Evolutionary conservation across 208 protist species (phyloP).

Genomic region (Leishmania braziliensis): DNA sequence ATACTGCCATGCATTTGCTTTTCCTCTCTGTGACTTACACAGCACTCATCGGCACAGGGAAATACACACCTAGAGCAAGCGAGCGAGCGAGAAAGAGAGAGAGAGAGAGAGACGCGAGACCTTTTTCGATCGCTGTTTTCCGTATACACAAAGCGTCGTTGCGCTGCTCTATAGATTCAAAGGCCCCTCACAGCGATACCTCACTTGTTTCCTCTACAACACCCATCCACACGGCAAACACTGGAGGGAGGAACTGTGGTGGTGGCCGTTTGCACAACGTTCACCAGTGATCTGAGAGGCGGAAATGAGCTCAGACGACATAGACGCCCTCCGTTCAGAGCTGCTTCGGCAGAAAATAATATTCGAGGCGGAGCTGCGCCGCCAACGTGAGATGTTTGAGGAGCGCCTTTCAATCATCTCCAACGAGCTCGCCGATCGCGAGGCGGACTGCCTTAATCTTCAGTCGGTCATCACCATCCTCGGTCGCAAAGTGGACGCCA

Average conservation of each 20-base stretch:
- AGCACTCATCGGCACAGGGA: neutral
- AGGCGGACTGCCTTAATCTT: slow-evolving; percentile 90
- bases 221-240: neutral
- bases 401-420: slow-evolving; percentile 55
- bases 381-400: slow-evolving; percentile 81
- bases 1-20: neutral
- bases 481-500: slow-evolving; percentile 78
- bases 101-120: neutral
- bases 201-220: neutral
- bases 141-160: neutral
- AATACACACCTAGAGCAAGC: neutral
- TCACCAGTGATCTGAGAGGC: neutral
- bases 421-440: slow-evolving; percentile 79
- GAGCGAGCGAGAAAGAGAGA: too few relatives aligned
- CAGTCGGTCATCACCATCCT: slow-evolving; percentile 90
- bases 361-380: slow-evolving; percentile 84
- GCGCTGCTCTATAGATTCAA: neutral
- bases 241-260: neutral
- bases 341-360: slow-evolving; percentile 90
- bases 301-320: slow-evolving; percentile 61
- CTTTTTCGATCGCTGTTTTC: neutral
- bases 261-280: neutral
- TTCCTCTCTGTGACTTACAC: neutral
- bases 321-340: slow-evolving; percentile 83
- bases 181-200: neutral